Conservation (phyloP, 805 yeast species). For the Candida namnaoensis region DNA sequence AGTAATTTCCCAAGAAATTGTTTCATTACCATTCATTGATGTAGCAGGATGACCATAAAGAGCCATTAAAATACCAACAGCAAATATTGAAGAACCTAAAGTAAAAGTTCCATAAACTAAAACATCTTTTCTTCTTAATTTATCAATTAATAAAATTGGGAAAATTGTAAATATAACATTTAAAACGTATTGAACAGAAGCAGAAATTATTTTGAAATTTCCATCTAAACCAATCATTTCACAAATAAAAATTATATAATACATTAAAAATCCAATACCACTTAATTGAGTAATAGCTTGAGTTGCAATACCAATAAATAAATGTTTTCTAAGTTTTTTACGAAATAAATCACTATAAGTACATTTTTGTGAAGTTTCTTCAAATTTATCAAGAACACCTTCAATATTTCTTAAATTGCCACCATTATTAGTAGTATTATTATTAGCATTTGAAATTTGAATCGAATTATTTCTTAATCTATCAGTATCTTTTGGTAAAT, state of each 20-base stretch:
- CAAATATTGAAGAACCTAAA: conserved; percentile 24
- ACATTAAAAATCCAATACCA: conserved; percentile 34
- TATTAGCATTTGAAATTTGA: conserved; percentile 2
- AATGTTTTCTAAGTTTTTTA: conserved; percentile 23
- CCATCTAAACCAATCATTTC: conserved; percentile 36
- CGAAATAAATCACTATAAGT: conserved; percentile 25
- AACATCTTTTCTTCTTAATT: conserved; percentile 36
- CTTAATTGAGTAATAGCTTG: conserved; percentile 37
- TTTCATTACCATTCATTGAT: conserved; percentile 23
- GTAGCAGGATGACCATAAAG: conserved; percentile 23
- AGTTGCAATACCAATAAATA: conserved; percentile 26
- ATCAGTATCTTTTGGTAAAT: no score
- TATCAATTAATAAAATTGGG: conserved; percentile 35
- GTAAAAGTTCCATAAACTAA: conserved; percentile 33
- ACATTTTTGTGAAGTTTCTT: conserved; percentile 19
- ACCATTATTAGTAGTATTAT: background rate
- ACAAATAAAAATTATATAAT: conserved; percentile 36
- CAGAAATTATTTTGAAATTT: conserved; percentile 21
- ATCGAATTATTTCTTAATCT: background rate
- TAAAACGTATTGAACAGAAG: conserved; percentile 31
- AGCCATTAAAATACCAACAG: conserved; percentile 28
- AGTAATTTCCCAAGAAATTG: conserved; percentile 25
- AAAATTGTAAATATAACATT: conserved; percentile 31
- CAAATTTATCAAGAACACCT: conserved; percentile 8
- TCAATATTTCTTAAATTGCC: conserved; percentile 16